These are phyloP conservation scores for Tetrapisispora fleetii DNA, from an alignment of 805 yeast genomes.

Conservation along the genomic window DNA sequence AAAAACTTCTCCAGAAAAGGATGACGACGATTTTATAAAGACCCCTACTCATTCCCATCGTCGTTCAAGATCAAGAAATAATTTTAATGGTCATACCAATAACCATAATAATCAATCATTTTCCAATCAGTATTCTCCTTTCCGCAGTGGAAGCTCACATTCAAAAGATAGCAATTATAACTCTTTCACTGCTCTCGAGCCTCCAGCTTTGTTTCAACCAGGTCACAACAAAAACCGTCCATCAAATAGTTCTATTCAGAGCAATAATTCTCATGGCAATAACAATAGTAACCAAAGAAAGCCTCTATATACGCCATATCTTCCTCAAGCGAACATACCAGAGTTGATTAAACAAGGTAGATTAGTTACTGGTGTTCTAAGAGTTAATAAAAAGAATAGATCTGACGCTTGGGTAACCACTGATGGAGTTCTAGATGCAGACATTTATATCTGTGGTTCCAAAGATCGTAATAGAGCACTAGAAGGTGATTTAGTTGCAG, in stretches of 20 bases:
- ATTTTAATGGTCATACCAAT: conserved; percentile 40
- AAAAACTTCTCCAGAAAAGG: conserved; percentile 1
- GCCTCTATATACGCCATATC: conserved; percentile 89
- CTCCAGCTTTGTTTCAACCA: conserved; percentile 47
- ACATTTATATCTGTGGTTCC: conserved; percentile 94
- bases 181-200: conserved; percentile 24
- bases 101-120: conserved; percentile 42
- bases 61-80: conserved; percentile 22
- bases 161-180: conserved; percentile 17
- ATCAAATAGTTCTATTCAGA: conserved; percentile 57
- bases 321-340: conserved; percentile 89
- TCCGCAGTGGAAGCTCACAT: conserved; percentile 22
- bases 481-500: conserved; percentile 95
- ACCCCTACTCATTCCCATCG: conserved; percentile 25
- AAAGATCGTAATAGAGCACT: conserved; percentile 96
- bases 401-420: conserved; percentile 98
- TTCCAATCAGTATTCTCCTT: conserved; percentile 23
- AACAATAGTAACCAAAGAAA: conserved; percentile 44
- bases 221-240: conserved; percentile 64
- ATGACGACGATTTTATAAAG: conserved; percentile 23
- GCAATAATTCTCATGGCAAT: conserved; percentile 29
- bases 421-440: conserved; percentile 91
- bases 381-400: conserved; percentile 93
- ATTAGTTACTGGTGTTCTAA: conserved; percentile 80
- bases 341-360: conserved; percentile 82